Percentiles rank a stretch among this genome's conserved stretches.
These are phyloP conservation scores for Fraxinus albicans DNA, from an alignment of 305 asterid genomes.

Conservation along the genomic window DNA sequence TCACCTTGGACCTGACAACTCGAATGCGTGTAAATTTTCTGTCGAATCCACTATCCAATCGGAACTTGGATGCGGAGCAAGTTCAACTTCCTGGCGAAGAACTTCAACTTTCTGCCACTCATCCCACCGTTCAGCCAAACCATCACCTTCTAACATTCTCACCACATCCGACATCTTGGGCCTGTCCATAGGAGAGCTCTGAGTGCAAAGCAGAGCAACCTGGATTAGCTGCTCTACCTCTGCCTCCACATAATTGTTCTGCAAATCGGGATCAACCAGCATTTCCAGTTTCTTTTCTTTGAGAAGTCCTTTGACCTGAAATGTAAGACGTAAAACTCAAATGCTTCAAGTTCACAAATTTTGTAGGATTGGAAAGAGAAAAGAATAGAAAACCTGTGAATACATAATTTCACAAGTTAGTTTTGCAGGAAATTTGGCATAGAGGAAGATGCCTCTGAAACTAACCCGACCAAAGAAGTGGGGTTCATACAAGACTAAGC, in stretches of 20 bases:
- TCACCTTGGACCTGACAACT: constrained; percentile 85
- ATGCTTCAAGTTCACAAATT: neutral
- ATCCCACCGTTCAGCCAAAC: constrained; percentile 87
- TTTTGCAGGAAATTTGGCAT: neutral
- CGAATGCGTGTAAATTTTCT: constrained; percentile 68
- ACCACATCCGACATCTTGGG: constrained; percentile 94
- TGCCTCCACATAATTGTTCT: constrained; percentile 50
- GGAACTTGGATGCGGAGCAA: constrained; percentile 44
- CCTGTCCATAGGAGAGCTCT: constrained; percentile 69
- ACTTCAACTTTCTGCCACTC: constrained; percentile 93
- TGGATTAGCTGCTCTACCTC: constrained; percentile 85
- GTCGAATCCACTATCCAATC: constrained; percentile 77
- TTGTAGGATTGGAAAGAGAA: neutral
- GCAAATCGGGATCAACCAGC: constrained; percentile 74
- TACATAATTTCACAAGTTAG: neutral
- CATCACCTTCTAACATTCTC: constrained; percentile 87
- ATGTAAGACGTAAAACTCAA: neutral
- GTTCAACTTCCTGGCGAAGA: constrained; percentile 63
- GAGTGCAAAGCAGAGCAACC: constrained; percentile 83
- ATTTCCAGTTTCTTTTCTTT: constrained; percentile 68
- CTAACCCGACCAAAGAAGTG: neutral
- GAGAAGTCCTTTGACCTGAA: constrained; percentile 76
- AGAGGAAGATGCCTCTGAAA: neutral
- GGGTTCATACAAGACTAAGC: neutral
- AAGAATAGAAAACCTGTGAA: neutral